A percentile compares a stretch with the other conserved stretches of the same genome.
These are phyloP conservation scores for Plasmodium berghei DNA, from an alignment of 169 alveolate genomes.

Conservation along the genomic window DNA sequence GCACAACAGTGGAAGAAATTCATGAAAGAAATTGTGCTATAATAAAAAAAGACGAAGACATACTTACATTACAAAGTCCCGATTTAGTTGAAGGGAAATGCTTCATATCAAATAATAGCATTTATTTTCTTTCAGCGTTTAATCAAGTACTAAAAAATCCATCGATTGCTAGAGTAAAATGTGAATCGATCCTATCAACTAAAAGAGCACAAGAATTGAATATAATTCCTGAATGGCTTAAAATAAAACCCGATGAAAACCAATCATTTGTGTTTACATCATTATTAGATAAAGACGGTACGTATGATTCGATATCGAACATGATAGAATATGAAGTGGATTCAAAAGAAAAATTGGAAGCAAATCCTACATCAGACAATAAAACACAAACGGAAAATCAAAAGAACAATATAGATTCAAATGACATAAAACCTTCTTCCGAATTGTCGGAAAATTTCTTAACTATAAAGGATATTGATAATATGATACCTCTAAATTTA, in stretches of 20 bases:
- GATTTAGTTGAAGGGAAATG: not conserved
- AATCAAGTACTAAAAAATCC: slow-evolving; percentile 15
- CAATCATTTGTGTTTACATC: slow-evolving; percentile 33
- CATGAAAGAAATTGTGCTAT: too few relatives aligned
- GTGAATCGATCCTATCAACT: slow-evolving; percentile 11
- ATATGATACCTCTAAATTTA: not conserved
- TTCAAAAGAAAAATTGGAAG: not conserved
- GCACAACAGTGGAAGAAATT: too few relatives aligned
- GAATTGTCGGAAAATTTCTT: not conserved
- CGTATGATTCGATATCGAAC: slow-evolving; percentile 16
- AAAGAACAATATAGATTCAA: not conserved
- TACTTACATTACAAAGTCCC: too few relatives aligned
- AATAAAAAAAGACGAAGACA: too few relatives aligned
- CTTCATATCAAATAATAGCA: not conserved
- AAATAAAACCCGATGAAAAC: slow-evolving; percentile 13
- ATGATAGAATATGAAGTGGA: slow-evolving; percentile 17
- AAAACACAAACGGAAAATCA: not conserved
- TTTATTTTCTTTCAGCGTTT: slow-evolving; percentile 17
- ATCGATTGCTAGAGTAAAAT: slow-evolving; percentile 21
- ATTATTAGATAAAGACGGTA: slow-evolving; percentile 34
- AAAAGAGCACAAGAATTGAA: slow-evolving; percentile 11
- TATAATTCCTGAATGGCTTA: slow-evolving; percentile 25
- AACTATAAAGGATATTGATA: not conserved
- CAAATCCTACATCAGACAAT: not conserved
- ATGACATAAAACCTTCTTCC: not conserved